phyloP scores from a whole-genome alignment of 2,329 filamentous ascomycete species.

The Hypoxylon sp. region DNA sequence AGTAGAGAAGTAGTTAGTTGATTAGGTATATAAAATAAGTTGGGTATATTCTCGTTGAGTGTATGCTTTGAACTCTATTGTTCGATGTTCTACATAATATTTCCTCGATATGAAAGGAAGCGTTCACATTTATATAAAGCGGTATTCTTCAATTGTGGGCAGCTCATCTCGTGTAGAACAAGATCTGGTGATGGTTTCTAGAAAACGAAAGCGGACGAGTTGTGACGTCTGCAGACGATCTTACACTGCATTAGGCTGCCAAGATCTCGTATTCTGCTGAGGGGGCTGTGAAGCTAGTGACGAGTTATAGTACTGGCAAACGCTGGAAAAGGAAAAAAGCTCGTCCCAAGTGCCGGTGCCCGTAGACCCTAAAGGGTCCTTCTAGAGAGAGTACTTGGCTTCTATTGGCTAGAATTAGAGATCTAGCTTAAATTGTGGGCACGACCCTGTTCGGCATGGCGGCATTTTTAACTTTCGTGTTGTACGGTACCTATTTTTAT shows the following conservation, averaged over 20 bases:
- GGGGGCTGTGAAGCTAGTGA: slow-evolving; percentile 32
- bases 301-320: slow-evolving; percentile 25
- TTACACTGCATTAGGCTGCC: slow-evolving; percentile 41
- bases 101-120: background rate
- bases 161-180: slow-evolving; percentile 34
- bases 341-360: slow-evolving; percentile 28
- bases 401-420: slow-evolving; percentile 11
- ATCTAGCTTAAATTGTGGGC: slow-evolving; percentile 16
- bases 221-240: slow-evolving; percentile 48
- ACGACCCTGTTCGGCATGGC: slow-evolving; percentile 19
- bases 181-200: slow-evolving; percentile 40
- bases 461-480: slow-evolving; percentile 34
- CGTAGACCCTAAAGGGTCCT: slow-evolving; percentile 20
- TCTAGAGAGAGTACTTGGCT: background rate
- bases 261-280: slow-evolving; percentile 52
- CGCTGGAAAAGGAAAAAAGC: slow-evolving; percentile 33
- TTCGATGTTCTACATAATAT: slow-evolving; percentile 25
- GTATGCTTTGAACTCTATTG: slow-evolving; percentile 12
- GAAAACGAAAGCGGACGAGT: slow-evolving; percentile 30
- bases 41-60: slow-evolving; percentile 23
- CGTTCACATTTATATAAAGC: slow-evolving; percentile 40
- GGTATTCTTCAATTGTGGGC: slow-evolving; percentile 21
- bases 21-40: slow-evolving; percentile 9
- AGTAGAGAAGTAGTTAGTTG: background rate
- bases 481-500: slow-evolving; percentile 37